Base-by-base conservation (phyloP, 2,329 filamentous ascomycete species). In the Fusarium fujikuroi region DNA sequence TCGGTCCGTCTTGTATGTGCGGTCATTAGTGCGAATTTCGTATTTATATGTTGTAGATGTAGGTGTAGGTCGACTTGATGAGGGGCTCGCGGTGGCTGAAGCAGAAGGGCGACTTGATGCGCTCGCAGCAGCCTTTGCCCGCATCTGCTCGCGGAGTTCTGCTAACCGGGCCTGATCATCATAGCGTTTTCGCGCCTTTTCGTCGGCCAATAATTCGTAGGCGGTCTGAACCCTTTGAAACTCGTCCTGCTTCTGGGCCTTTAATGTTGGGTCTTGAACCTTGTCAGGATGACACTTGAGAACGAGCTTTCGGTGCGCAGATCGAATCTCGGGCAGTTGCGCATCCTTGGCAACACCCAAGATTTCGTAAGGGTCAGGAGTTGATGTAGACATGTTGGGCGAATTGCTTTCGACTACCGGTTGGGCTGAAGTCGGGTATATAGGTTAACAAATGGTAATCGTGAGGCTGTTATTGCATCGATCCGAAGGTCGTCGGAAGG, bases 161-260 rank as follows among this genome's bases (percentile, higher is more conserved):
- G 89, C 89, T 70, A 95, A 82, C 77, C 87, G 90, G 70, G 92
- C 86, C 79, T 92, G 88, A 59, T 94, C 91, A 82, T 98, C 94
- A 81, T 98, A 97, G 75, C 91, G 90, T 66, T 85, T 83, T 67
- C 94, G 87, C 79, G 92, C 90, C 11, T 85, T 86, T 34, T 95
- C 92, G 79, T 98, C 92, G 78, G 90, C 93, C 69, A 99, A 89
- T 36, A 96, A 87, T 83, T 98, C 96, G 83, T 97, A 99, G 57
- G 96, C 95, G 77, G 95, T 90, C 81, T 98, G 95, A 39, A 98
- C 93, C 80, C 91, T 91, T 83, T 98, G 95, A 79, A 98, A 99
- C 82, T 97, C 92, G 76, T 94, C 92, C 76, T 93, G 91, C 81
- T 95, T 97, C 76, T 90, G 85, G 66, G 90, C 90, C 83, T 96